These are phyloP conservation scores for Hura crepitans DNA, from an alignment of 441 rosid species.

Conservation along the genomic window DNA sequence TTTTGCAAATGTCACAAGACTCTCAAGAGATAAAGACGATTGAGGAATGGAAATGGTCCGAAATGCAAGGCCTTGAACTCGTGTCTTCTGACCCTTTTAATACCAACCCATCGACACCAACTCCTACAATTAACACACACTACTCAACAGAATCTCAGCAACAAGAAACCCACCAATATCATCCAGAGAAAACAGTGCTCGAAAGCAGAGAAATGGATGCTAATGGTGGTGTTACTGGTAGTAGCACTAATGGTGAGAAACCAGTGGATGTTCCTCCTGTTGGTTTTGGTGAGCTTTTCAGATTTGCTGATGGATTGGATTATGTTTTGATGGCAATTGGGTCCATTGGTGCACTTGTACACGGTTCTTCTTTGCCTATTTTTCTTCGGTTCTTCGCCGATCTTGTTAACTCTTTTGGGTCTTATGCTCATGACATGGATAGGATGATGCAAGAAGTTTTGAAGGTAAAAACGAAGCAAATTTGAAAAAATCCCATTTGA, in stretches of 20 bases:
- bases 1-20: slow-evolving; percentile 79
- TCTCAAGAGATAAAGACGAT: slow-evolving; percentile 59
- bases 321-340: slow-evolving; percentile 94
- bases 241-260: slow-evolving; percentile 38
- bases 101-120: slow-evolving; percentile 27
- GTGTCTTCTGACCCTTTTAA: slow-evolving; percentile 41
- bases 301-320: slow-evolving; percentile 96
- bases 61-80: slow-evolving; percentile 98
- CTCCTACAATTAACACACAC: slow-evolving; percentile 11
- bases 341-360: slow-evolving; percentile 87
- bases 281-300: slow-evolving; percentile 78
- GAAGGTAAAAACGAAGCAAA: slow-evolving; percentile 45
- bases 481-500: background rate
- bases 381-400: slow-evolving; percentile 96
- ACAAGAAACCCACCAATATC: slow-evolving; percentile 9
- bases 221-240: slow-evolving; percentile 20
- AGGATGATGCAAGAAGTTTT: slow-evolving; percentile 97
- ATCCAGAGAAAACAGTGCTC: slow-evolving; percentile 17
- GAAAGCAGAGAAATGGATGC: slow-evolving; percentile 55
- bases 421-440: slow-evolving; percentile 81
- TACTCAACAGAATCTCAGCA: slow-evolving; percentile 15
- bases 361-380: slow-evolving; percentile 90
- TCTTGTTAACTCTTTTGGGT: slow-evolving; percentile 97
- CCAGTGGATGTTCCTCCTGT: slow-evolving; percentile 48
- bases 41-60: slow-evolving; percentile 96